A percentile compares a stretch with the other conserved stretches of the same genome.
Evolutionary conservation across 2,329 filamentous ascomycete species (phyloP).

Genomic region (Aspergillus tubingensis): DNA sequence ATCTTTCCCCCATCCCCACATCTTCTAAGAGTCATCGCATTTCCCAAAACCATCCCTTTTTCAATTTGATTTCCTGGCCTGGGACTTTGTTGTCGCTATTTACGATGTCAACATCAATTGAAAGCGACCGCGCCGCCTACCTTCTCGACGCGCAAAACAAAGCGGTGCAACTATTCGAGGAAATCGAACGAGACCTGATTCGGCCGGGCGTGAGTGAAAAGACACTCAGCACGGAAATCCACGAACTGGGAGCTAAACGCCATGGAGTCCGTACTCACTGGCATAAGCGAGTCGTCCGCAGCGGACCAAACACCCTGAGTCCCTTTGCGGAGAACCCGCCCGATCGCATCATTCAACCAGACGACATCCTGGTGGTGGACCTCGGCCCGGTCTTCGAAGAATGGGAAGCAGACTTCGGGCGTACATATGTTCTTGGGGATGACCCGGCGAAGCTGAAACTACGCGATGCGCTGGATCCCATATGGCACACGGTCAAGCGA

Average conservation of each 20-base stretch:
- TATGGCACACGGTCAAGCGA: constrained; percentile 50
- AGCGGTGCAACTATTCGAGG: constrained; percentile 49
- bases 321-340: constrained; percentile 55
- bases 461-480: constrained; percentile 50
- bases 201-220: constrained; percentile 54
- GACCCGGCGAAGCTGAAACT: constrained; percentile 50
- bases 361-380: constrained; percentile 57
- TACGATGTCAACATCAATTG: background rate
- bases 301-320: constrained; percentile 52
- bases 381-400: constrained; percentile 55
- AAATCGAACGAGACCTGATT: constrained; percentile 50
- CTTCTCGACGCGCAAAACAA: constrained; percentile 53
- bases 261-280: constrained; percentile 53
- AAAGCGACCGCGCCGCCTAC: constrained; percentile 35
- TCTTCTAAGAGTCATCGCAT: too few species aligned
- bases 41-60: too few species aligned
- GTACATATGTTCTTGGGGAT: constrained; percentile 54
- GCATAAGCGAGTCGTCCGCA: constrained; percentile 56
- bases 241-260: constrained; percentile 46
- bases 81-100: background rate
- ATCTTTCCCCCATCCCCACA: too few species aligned
- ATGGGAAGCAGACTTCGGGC: constrained; percentile 58
- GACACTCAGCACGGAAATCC: constrained; percentile 50
- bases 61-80: too few species aligned
- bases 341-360: constrained; percentile 49